phyloP scores from a whole-genome alignment of 1,139 yeast genomes.

The Arxiozyma telluris region DNA sequence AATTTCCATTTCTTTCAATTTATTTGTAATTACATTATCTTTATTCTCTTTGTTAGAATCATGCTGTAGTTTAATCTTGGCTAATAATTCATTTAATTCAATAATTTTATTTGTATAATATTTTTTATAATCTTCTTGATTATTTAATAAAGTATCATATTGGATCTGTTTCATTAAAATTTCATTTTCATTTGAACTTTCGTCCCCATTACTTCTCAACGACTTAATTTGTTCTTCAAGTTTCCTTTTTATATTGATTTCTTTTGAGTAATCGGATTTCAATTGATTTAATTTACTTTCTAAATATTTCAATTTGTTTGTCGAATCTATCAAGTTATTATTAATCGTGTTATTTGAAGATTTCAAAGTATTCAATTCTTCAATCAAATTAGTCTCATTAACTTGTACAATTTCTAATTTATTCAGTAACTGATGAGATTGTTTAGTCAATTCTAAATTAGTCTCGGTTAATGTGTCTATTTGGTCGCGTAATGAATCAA shows the following conservation, averaged over 20 bases:
- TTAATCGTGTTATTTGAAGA: slow-evolving; percentile 63
- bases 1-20: background rate
- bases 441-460: slow-evolving; percentile 39
- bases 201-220: background rate
- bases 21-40: background rate
- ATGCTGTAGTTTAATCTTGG: background rate
- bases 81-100: slow-evolving; percentile 4
- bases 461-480: slow-evolving; percentile 50
- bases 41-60: background rate
- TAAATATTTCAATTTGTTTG: slow-evolving; percentile 53
- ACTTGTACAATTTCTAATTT: slow-evolving; percentile 41
- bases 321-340: slow-evolving; percentile 54
- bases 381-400: slow-evolving; percentile 52
- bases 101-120: slow-evolving; percentile 1
- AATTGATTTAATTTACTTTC: slow-evolving; percentile 43
- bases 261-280: slow-evolving; percentile 38
- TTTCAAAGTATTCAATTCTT: slow-evolving; percentile 41
- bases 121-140: slow-evolving; percentile 4
- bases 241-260: slow-evolving; percentile 30
- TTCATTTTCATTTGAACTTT: slow-evolving; percentile 33
- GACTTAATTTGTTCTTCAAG: background rate
- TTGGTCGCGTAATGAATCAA: slow-evolving; percentile 48
- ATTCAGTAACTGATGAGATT: slow-evolving; percentile 42
- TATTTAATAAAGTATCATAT: slow-evolving; percentile 47
- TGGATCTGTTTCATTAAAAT: slow-evolving; percentile 50